Conservation (phyloP, 1,284 basidiomycete genomes). For the Cryptococcus neoformans region DNA sequence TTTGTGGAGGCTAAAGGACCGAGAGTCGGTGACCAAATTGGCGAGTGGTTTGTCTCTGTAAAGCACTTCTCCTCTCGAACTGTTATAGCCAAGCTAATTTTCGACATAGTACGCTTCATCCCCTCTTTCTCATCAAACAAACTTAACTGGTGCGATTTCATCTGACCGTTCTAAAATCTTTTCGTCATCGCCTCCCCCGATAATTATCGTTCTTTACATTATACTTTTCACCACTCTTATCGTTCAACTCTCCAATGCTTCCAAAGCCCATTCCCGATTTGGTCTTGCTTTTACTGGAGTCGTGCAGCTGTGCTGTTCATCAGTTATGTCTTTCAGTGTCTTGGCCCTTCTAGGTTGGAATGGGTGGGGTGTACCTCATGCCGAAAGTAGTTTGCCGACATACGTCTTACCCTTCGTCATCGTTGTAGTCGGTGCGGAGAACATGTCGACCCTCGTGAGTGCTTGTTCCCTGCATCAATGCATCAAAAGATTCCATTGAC, state of each 20-base stretch:
- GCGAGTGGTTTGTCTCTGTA: conserved; percentile 29
- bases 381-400: conserved; percentile 46
- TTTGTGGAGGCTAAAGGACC: conserved; percentile 33
- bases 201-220: conserved; percentile 75
- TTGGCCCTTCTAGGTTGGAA: conserved; percentile 45
- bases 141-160: neutral
- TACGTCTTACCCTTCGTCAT: conserved; percentile 87
- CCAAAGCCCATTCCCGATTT: conserved; percentile 82
- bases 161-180: too few species aligned
- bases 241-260: conserved; percentile 71
- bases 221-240: conserved; percentile 75
- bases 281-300: conserved; percentile 92
- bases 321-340: conserved; percentile 87
- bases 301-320: conserved; percentile 85
- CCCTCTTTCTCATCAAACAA: neutral
- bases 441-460: conserved; percentile 89
- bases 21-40: conserved; percentile 11
- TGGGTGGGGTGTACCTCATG: conserved; percentile 31
- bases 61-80: neutral
- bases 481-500: neutral
- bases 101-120: neutral
- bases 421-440: conserved; percentile 92
- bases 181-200: conserved; percentile 40
- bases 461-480: neutral
- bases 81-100: neutral